phyloP scores from a whole-genome alignment of 805 yeast species.

The Myxozyma nipponensis region DNA sequence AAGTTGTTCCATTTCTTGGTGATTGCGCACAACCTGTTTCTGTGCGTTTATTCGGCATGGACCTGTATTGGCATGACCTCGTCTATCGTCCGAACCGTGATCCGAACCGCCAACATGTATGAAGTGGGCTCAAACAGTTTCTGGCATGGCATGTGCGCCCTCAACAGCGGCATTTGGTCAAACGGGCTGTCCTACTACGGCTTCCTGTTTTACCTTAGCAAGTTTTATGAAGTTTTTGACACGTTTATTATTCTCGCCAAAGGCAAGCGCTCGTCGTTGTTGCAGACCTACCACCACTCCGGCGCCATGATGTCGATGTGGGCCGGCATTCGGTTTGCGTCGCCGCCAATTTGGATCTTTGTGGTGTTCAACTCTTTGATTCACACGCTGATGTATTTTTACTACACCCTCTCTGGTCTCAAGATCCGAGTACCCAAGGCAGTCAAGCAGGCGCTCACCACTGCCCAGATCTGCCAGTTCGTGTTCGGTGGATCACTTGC shows the following conservation, averaged over 20 bases:
- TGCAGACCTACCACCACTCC: slow-evolving; percentile 73
- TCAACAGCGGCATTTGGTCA: slow-evolving; percentile 56
- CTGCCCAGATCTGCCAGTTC: slow-evolving; percentile 67
- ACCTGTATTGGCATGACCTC: slow-evolving; percentile 62
- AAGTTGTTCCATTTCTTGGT: slow-evolving; percentile 51
- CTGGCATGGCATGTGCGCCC: slow-evolving; percentile 61
- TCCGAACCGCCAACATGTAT: slow-evolving; percentile 31
- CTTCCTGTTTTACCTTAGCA: slow-evolving; percentile 64
- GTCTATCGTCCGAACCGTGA: slow-evolving; percentile 46
- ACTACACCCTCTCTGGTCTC: slow-evolving; percentile 59
- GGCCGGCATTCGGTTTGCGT: slow-evolving; percentile 65
- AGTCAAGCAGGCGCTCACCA: slow-evolving; percentile 57
- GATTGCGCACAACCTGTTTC: slow-evolving; percentile 54
- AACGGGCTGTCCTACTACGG: slow-evolving; percentile 56
- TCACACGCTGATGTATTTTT: slow-evolving; percentile 70
- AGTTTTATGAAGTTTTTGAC: slow-evolving; percentile 68
- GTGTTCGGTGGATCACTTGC: slow-evolving; percentile 66
- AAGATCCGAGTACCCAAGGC: slow-evolving; percentile 54
- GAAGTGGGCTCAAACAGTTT: slow-evolving; percentile 41
- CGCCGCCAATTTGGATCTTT: slow-evolving; percentile 78
- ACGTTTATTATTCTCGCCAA: slow-evolving; percentile 63
- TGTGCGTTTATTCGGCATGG: slow-evolving; percentile 67
- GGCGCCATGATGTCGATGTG: slow-evolving; percentile 82
- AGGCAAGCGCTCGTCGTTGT: slow-evolving; percentile 61
- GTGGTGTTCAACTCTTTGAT: slow-evolving; percentile 76